Conservation (phyloP, 208 protist species). For the Leishmania gerbilli region DNA sequence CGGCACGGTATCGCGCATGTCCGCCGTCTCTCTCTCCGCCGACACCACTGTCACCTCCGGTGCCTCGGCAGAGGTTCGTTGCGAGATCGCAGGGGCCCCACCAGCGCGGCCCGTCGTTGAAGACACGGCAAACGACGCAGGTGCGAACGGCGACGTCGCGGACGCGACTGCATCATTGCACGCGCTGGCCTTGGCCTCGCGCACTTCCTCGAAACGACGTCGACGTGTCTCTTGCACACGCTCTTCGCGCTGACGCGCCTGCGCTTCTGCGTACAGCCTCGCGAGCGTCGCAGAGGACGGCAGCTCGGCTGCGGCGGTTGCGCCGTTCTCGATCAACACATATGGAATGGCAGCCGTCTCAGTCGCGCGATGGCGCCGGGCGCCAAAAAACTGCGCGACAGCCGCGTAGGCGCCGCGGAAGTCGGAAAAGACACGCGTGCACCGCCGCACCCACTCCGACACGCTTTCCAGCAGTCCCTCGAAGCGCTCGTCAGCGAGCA, state of each 20-base stretch:
- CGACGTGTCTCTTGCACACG: conserved; percentile 19
- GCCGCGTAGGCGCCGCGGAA: conserved; percentile 72
- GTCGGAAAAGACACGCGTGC: conserved; percentile 44
- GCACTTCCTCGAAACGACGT: conserved; percentile 36
- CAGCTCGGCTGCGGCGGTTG: neutral
- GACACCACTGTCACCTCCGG: neutral
- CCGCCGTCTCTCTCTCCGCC: neutral
- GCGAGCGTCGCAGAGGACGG: conserved; percentile 39
- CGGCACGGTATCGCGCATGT: neutral
- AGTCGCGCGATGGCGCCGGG: conserved; percentile 14
- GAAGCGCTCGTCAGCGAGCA: conserved; percentile 97
- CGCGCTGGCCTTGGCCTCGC: conserved; percentile 15
- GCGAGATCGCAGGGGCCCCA: neutral
- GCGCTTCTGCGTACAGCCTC: conserved; percentile 34
- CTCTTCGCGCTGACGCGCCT: conserved; percentile 23
- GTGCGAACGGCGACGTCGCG: neutral
- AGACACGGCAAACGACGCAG: neutral
- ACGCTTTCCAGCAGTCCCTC: conserved; percentile 35
- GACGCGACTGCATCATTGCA: neutral
- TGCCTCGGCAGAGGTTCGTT: neutral
- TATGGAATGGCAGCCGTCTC: conserved; percentile 29
- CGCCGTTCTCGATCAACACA: conserved; percentile 5
- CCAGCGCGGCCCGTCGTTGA: neutral
- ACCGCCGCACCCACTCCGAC: conserved; percentile 67
- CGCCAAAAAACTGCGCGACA: conserved; percentile 70